Evolutionary conservation across 306 rosid genomes (phyloP).

Genomic region (Gynostemma pentaphyllum): DNA sequence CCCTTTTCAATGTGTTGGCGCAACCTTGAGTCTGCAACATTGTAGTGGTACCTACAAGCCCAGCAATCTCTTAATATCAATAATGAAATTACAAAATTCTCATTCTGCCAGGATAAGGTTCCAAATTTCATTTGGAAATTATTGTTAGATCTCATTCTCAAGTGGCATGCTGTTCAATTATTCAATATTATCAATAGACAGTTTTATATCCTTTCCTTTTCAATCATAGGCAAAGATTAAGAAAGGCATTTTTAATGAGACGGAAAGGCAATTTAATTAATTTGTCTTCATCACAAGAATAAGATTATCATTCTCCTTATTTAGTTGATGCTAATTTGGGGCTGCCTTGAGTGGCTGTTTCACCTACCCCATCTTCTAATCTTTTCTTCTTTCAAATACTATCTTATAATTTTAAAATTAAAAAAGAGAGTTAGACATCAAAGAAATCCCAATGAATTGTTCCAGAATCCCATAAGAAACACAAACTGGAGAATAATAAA

Average conservation of each 20-base stretch:
- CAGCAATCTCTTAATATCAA: constrained; percentile 11
- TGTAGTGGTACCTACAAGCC: constrained; percentile 71
- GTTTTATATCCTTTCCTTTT: background rate
- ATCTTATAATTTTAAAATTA: no score
- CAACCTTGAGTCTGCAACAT: constrained; percentile 79
- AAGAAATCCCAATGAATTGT: no score
- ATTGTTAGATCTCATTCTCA: background rate
- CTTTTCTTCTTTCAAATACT: no score
- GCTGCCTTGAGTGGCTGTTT: no score
- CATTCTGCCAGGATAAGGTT: background rate
- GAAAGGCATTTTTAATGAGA: no score
- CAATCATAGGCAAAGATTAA: background rate
- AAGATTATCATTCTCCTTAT: background rate
- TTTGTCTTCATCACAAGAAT: background rate
- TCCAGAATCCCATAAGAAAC: no score
- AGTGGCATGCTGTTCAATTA: background rate
- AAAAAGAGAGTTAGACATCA: no score
- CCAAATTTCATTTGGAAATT: background rate
- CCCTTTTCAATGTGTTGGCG: constrained; percentile 90
- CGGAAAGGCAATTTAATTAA: no score
- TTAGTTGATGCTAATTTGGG: background rate
- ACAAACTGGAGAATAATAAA: no score
- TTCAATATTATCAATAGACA: background rate
- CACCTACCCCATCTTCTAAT: no score
- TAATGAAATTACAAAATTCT: constrained; percentile 9